Evolutionary conservation across 306 rosid genomes (phyloP).

Genomic region (Gastrolobium bilobum): DNA sequence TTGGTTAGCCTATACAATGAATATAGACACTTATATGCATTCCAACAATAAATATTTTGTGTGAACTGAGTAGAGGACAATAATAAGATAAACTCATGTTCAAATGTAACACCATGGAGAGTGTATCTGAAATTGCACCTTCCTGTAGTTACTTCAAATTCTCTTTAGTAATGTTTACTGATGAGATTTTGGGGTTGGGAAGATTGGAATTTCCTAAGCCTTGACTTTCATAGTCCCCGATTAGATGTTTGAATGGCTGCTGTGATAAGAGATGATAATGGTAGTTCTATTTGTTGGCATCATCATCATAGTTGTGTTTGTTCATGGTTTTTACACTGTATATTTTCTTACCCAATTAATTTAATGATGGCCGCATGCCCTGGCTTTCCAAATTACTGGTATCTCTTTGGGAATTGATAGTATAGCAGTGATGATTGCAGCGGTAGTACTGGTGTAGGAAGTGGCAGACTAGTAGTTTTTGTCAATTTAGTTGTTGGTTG

Average conservation of each 20-base stretch:
- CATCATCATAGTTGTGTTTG: neutral
- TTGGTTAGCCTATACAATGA: neutral
- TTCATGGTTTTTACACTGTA: neutral
- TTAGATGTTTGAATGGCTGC: neutral
- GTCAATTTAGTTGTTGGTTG: neutral
- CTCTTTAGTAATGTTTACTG: neutral
- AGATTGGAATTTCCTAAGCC: neutral
- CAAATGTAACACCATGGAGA: neutral
- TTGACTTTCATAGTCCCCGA: neutral
- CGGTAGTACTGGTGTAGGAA: neutral
- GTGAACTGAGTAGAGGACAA: neutral
- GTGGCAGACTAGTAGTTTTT: neutral
- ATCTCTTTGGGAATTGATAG: neutral
- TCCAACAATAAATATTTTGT: neutral
- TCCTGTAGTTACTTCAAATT: neutral
- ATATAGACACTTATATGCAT: too few relatives aligned
- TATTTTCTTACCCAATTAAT: neutral
- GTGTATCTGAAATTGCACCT: neutral
- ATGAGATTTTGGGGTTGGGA: neutral
- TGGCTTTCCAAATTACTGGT: constrained; percentile 2
- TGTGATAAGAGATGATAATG: constrained; percentile 9
- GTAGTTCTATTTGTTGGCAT: constrained; percentile 11
- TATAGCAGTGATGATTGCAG: constrained; percentile 3
- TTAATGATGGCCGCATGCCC: constrained; percentile 10
- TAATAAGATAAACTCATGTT: neutral